Base-by-base conservation (phyloP, 352 stramenopile species). In the Globisporangium nunn region DNA sequence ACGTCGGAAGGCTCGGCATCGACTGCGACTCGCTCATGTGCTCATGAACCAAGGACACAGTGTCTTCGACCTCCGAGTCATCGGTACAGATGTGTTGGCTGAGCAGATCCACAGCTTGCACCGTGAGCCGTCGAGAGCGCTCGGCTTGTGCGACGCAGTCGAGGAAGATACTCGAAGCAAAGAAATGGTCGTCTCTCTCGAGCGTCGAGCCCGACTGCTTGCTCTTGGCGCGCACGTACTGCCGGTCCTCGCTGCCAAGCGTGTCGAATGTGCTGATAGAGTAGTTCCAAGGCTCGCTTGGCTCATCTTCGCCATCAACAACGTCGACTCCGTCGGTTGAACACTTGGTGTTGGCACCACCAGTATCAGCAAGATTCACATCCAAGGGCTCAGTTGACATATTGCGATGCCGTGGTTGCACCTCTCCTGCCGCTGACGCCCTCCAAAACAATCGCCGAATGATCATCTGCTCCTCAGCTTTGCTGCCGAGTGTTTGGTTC, bases 61-160 rank as follows among this genome's bases (percentile, higher is more conserved):
- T 1, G 33, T 48, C 39, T 28, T 52, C 48, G 15, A 5, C 10
- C 15, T n/a, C 50, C n/a, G 8, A 11, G 44, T 37, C 40, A 8
- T 31, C 52, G 14, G 11, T 33, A 11, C 5, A 44, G 6, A 17
- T 50, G 12, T 52, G 55, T 15, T 66, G 60, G 17, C 41, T 59
- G 45, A 81, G 56, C 7, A 75, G 12, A 52, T 87, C 76, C 5
- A 86, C 76, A 7, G 79, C 74, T n/a, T 66, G 72, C 48, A 81
- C 66, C 0, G 76, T 84, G 28, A 89, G 58, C 4, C 75, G 63
- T 15, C 79, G 75, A 53, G 79, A 89, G 29, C 77, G 68, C 53
- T 89, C 79, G 33, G 72, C 73, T 54, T 87, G 79, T 0, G 74
- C 75, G n/a, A 89, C 67, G 57, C 75, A 85, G 56, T 89, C 77